Evolutionary conservation across 176 grass and related monocot genomes (phyloP), one percentile per base, ranked within the genome.

Genomic region (Lolium perenne): DNA sequence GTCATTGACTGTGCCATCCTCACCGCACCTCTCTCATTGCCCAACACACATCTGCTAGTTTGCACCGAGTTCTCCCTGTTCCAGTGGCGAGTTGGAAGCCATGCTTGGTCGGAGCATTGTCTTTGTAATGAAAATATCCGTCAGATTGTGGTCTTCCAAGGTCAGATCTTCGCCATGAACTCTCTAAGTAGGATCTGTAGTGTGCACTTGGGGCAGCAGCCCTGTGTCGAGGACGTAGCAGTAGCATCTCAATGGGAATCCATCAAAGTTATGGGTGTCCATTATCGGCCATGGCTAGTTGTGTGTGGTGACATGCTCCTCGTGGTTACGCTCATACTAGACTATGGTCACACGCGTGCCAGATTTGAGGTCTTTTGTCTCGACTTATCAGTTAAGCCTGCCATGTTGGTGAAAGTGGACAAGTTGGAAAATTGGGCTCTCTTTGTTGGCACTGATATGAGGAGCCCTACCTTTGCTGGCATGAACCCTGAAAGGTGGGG

Each of bases 401-500:
- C 69, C 0, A 46, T 10, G 69, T 72, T n/a, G 38, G 68, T 71
- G 68, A 71, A 45, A 18, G 68, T 72, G 69, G 40, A 72, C 69
- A 72, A 22, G 69, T 22, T 71, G 41, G 40, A 72, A 22, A 72
- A 72, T 20, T 22, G 40, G 69, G 18, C 41, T 4, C 10, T 72
- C 10, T 82, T 82, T 57, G 65, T 82, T 15, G 38, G 29, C 49
- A 23, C 21, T 54, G 80, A 71, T 38, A 8, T 1, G 49, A 82
- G 49, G 29, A 70, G 53, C 32, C 32, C 29, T 38, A 38, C 29
- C 1, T 54, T 56, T 69, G 61, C 64, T 40, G 54, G 12, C 49
- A 82, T 21, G 10, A 11, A 68, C 64, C 80, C 65, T 71, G 49
- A 82, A 82, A 82, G 65, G 22, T 71, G 65, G 65, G 80, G 65